Conservation (phyloP, 2,329 filamentous ascomycete genomes). For the Botrytis cinerea region DNA sequence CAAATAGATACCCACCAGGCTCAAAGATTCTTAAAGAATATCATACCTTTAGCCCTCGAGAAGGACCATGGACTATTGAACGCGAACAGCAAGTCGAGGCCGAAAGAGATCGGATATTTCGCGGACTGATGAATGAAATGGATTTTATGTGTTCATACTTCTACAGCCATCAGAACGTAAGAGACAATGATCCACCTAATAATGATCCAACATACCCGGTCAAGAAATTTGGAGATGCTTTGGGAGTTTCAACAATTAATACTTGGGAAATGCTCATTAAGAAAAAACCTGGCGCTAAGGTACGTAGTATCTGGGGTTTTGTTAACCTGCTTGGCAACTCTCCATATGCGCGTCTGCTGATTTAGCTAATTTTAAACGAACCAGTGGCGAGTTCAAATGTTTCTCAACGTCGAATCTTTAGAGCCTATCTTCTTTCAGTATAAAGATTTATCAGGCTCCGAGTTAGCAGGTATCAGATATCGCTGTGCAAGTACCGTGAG, state of each 20-base stretch:
- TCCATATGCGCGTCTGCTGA: background rate
- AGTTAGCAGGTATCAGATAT: background rate
- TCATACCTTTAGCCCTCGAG: background rate
- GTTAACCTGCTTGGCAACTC: background rate
- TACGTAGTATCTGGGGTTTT: background rate
- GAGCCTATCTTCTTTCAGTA: background rate
- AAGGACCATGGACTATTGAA: background rate
- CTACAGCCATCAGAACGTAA: conserved; percentile 3
- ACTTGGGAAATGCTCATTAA: conserved; percentile 1
- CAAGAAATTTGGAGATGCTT: background rate
- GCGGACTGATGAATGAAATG: conserved; percentile 5
- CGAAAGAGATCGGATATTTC: conserved; percentile 2
- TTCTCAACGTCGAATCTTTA: background rate
- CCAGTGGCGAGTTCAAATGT: conserved; percentile 6
- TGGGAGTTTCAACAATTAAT: background rate
- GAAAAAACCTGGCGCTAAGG: background rate
- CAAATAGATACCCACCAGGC: background rate
- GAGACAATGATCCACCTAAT: background rate
- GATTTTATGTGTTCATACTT: conserved; percentile 9
- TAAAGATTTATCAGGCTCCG: background rate
- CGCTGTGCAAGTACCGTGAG: conserved; percentile 9
- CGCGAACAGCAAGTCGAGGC: background rate
- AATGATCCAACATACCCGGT: background rate
- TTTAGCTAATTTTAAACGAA: background rate
- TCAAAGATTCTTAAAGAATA: background rate